A percentile compares a stretch with the other conserved stretches of the same genome.
phyloP scores from a whole-genome alignment of 139 green algal genomes.

The Coelastrella sp. region DNA sequence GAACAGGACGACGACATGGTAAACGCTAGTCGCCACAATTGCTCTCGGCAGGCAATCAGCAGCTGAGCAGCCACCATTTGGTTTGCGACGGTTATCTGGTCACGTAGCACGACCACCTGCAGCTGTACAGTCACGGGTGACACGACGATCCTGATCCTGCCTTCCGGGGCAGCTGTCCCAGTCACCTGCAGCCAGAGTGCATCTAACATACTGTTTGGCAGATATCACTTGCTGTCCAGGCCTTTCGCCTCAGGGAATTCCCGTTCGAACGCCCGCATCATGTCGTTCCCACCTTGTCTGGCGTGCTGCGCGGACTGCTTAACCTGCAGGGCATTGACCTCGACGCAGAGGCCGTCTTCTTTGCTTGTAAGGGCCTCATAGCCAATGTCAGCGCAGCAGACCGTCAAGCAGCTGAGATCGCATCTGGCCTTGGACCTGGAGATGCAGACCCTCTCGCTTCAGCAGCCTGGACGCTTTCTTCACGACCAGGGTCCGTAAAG shows the following conservation, averaged over 20 bases:
- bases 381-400: not conserved
- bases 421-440: not conserved
- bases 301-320: not conserved
- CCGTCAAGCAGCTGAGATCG: slow-evolving; percentile 2
- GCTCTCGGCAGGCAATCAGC: not conserved
- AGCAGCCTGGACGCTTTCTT: slow-evolving; percentile 14
- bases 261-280: no score
- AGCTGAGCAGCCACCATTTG: no score
- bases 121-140: no score
- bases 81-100: no score
- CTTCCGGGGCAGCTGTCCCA: no score
- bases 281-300: not conserved
- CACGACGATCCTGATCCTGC: no score
- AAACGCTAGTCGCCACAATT: not conserved
- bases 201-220: no score
- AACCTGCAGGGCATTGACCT: slow-evolving; percentile 10
- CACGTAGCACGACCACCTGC: no score
- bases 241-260: not conserved
- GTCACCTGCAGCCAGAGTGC: no score
- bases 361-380: not conserved
- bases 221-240: not conserved
- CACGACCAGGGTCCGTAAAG: not conserved
- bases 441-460: not conserved
- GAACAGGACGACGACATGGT: slow-evolving; percentile 20
- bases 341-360: not conserved